These are phyloP conservation scores for Dillenia suffruticosa DNA, from an alignment of 164 flowering plant species.

Conservation along the genomic window DNA sequence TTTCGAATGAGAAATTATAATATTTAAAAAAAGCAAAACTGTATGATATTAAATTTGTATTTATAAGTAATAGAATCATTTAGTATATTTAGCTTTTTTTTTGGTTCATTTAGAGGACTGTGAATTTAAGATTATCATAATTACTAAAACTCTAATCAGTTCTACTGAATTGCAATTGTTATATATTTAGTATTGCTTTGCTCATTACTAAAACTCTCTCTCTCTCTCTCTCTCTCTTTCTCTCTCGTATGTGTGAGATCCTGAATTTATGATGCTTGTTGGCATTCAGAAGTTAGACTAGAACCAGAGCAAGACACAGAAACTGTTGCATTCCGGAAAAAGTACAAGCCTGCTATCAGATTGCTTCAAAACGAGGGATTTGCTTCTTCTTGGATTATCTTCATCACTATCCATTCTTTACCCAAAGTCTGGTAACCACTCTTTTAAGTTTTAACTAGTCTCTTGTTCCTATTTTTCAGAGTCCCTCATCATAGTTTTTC, in stretches of 20 bases:
- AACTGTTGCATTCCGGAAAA: constrained; percentile 14
- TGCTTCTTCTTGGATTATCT: constrained; percentile 49
- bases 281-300: constrained; percentile 18
- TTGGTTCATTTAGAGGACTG: no score
- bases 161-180: no score
- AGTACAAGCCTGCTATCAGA: constrained; percentile 5
- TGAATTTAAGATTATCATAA: no score
- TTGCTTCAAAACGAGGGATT: constrained; percentile 45
- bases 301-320: constrained; percentile 10
- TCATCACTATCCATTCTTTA: constrained; percentile 33
- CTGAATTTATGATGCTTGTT: not conserved
- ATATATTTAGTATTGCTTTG: no score
- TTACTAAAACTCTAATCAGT: no score
- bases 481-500: not conserved
- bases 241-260: not conserved
- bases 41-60: no score
- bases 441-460: not conserved
- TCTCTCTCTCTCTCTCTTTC: constrained; percentile 5
- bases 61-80: no score
- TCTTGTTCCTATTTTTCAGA: not conserved
- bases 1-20: no score
- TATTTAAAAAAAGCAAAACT: no score
- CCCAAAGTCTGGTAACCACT: constrained; percentile 38
- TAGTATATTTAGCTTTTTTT: no score
- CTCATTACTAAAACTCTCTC: not conserved